A percentile compares a stretch with the other conserved stretches of the same genome.
phyloP scores from a whole-genome alignment of 1,284 basidiomycete species.

The Ustilago trichophora region DNA sequence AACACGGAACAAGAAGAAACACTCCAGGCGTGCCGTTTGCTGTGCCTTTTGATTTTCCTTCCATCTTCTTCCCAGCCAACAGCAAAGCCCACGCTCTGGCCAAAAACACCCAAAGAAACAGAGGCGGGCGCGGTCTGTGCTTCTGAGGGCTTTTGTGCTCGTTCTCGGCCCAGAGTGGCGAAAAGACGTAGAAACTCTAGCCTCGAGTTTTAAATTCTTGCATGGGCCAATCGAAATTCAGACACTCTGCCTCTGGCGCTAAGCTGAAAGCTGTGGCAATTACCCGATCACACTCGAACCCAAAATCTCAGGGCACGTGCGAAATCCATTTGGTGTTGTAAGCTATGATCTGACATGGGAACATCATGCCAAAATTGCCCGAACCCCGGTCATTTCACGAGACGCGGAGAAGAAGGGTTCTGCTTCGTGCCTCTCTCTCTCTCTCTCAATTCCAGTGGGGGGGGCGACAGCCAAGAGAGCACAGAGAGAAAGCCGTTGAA shows the following conservation, averaged over 20 bases:
- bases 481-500: background rate
- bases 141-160: background rate
- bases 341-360: background rate
- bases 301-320: conserved; percentile 39
- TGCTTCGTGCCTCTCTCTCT: background rate
- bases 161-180: too few species aligned
- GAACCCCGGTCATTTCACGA: conserved; percentile 8
- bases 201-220: too few species aligned
- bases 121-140: conserved; percentile 31
- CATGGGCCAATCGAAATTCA: too few species aligned
- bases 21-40: too few species aligned
- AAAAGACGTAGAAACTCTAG: too few species aligned
- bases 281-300: conserved; percentile 14
- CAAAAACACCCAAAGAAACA: too few species aligned
- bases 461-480: background rate
- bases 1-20: background rate
- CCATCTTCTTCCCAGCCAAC: conserved; percentile 8
- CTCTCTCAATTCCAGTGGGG: background rate
- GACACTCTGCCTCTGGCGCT: too few species aligned
- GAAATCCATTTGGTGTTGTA: background rate
- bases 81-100: too few species aligned
- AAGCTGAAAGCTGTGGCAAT: too few species aligned
- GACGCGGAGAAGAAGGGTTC: conserved; percentile 21
- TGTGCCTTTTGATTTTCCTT: conserved; percentile 1
- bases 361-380: background rate